Conservation (phyloP, 805 yeast genomes). For the Maudiozyma bulderi region DNA sequence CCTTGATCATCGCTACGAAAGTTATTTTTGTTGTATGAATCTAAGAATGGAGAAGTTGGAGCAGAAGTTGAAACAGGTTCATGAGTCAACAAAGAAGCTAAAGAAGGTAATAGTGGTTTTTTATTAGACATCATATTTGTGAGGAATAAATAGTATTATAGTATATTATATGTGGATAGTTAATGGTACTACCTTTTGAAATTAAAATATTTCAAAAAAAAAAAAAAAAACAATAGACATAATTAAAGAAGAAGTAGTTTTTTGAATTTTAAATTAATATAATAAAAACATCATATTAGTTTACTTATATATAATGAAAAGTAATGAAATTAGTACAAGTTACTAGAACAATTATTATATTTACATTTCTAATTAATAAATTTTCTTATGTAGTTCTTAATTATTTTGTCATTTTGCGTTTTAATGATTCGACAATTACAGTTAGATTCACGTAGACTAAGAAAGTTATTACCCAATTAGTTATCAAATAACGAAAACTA, state of each 20-base stretch:
- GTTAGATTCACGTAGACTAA: not conserved
- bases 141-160: not conserved
- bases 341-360: no score
- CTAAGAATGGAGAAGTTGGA: slow-evolving; percentile 12
- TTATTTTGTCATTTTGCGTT: not conserved
- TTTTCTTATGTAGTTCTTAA: no score
- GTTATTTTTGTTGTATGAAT: slow-evolving; percentile 7
- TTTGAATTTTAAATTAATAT: no score
- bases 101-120: slow-evolving; percentile 16
- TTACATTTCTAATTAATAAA: no score
- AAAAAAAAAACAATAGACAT: not conserved
- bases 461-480: not conserved
- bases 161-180: not conserved
- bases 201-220: no score
- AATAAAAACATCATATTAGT: not conserved
- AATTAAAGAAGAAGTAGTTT: no score
- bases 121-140: slow-evolving; percentile 1
- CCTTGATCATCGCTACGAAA: slow-evolving; percentile 22
- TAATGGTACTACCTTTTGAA: not conserved
- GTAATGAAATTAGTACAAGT: not conserved
- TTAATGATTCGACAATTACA: not conserved
- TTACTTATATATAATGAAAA: not conserved
- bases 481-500: not conserved
- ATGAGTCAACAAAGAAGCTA: slow-evolving; percentile 12
- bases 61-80: slow-evolving; percentile 3